phyloP scores from a whole-genome alignment of 257 asterid genomes.

The Fraxinus americana region DNA sequence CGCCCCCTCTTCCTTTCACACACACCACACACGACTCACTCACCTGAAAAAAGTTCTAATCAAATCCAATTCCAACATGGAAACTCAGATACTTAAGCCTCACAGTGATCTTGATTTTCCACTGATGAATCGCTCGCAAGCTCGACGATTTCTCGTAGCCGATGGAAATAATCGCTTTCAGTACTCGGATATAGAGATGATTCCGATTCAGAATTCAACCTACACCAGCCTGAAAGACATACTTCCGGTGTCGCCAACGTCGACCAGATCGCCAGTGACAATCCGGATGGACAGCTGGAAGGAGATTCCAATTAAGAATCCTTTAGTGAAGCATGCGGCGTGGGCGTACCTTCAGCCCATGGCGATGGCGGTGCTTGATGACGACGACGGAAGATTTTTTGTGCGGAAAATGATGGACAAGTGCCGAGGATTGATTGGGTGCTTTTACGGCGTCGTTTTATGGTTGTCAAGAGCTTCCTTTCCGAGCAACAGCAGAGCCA shows the following conservation, averaged over 20 bases:
- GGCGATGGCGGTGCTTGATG: constrained; percentile 34
- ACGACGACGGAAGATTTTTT: constrained; percentile 27
- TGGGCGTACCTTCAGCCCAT: constrained; percentile 90
- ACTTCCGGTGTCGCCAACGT: constrained; percentile 42
- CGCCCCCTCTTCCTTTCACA: constrained; percentile 3
- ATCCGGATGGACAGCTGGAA: constrained; percentile 54
- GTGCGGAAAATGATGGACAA: constrained; percentile 36
- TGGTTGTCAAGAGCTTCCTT: constrained; percentile 28
- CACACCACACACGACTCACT: not conserved
- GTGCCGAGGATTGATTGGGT: constrained; percentile 42
- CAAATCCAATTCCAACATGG: constrained; percentile 30
- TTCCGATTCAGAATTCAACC: constrained; percentile 19
- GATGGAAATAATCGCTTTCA: constrained; percentile 8
- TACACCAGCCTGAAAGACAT: constrained; percentile 81
- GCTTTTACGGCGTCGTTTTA: constrained; percentile 55
- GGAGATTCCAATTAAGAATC: constrained; percentile 82
- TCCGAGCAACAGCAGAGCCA: not conserved
- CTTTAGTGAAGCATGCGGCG: constrained; percentile 83
- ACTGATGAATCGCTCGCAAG: not conserved
- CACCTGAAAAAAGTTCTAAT: not conserved
- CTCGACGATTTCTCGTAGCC: not conserved
- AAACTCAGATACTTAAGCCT: constrained; percentile 15
- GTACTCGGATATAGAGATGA: constrained; percentile 40
- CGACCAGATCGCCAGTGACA: constrained; percentile 36
- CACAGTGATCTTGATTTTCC: constrained; percentile 18